Evolutionary conservation across 2,329 filamentous ascomycete genomes (phyloP).

Genomic region (Achaetomium macrosporum): DNA sequence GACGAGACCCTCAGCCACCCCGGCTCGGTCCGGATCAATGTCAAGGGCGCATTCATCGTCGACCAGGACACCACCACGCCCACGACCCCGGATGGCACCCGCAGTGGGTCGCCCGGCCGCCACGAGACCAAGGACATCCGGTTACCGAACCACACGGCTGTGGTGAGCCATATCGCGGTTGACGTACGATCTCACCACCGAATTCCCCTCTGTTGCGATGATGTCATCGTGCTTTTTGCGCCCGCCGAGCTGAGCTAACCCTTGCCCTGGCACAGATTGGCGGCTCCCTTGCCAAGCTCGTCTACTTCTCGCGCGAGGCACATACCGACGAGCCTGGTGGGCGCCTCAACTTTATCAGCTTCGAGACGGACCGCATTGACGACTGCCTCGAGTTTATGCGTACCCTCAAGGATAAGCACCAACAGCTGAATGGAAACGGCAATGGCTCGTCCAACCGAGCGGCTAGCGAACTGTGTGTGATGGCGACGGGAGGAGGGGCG

Average conservation of each 20-base stretch:
- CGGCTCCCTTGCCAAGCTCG: slow-evolving; percentile 89
- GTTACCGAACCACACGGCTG: slow-evolving; percentile 89
- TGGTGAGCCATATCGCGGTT: slow-evolving; percentile 94
- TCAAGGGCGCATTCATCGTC: slow-evolving; percentile 92
- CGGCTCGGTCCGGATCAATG: slow-evolving; percentile 85
- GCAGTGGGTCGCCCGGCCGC: slow-evolving; percentile 42
- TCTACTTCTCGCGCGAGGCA: slow-evolving; percentile 91
- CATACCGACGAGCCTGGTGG: slow-evolving; percentile 76
- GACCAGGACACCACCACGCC: slow-evolving; percentile 64
- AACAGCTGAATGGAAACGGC: slow-evolving; percentile 59
- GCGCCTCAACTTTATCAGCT: slow-evolving; percentile 88
- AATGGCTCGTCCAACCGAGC: slow-evolving; percentile 2
- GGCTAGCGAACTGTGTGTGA: slow-evolving; percentile 69
- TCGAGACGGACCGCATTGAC: slow-evolving; percentile 92
- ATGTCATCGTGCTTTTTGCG: slow-evolving; percentile 20
- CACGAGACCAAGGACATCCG: slow-evolving; percentile 86
- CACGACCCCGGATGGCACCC: slow-evolving; percentile 36
- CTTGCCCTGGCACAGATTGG: slow-evolving; percentile 61
- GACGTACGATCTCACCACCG: slow-evolving; percentile 59
- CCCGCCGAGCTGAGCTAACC: slow-evolving; percentile 2
- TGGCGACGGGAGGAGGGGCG: slow-evolving; percentile 92
- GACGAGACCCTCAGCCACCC: slow-evolving; percentile 57
- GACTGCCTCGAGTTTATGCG: slow-evolving; percentile 90
- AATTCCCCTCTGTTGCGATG: slow-evolving; percentile 15
- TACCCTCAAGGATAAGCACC: slow-evolving; percentile 75